Percentiles rank a stretch among this genome's conserved stretches.
Conservation (phyloP, 305 asterid genomes). For the Striga hermonthica region DNA sequence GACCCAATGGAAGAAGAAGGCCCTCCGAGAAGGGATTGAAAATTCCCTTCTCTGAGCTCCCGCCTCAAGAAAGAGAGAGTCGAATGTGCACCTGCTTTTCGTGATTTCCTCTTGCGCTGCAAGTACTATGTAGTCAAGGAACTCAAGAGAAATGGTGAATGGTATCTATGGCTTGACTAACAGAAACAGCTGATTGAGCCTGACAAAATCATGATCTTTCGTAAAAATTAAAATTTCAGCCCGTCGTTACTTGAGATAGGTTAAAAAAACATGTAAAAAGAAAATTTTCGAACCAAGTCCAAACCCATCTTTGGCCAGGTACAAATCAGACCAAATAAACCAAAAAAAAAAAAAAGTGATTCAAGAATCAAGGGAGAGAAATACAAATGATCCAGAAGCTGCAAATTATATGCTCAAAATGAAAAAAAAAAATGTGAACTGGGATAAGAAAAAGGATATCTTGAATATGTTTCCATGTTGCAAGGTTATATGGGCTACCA, state of each 20-base stretch:
- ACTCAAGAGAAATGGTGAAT: constrained; percentile 33
- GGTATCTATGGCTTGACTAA: too few relatives aligned
- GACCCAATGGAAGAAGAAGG: constrained; percentile 64
- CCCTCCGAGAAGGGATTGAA: constrained; percentile 90
- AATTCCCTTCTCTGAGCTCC: constrained; percentile 93
- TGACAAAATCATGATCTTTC: too few relatives aligned
- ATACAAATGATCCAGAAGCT: too few relatives aligned
- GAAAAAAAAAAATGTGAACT: background rate
- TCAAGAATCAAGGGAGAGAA: too few relatives aligned
- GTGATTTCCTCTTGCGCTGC: constrained; percentile 95
- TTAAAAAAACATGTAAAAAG: background rate
- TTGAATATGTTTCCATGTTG: constrained; percentile 82
- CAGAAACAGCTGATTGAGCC: too few relatives aligned
- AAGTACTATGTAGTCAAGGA: constrained; percentile 79
- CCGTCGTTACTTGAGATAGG: too few relatives aligned
- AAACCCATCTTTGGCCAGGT: too few relatives aligned
- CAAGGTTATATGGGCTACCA: constrained; percentile 95
- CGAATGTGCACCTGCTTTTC: constrained; percentile 68
- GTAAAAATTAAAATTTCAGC: too few relatives aligned
- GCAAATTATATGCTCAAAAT: too few relatives aligned
- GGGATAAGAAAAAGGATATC: constrained; percentile 62
- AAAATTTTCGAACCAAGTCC: too few relatives aligned
- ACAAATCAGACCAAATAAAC: too few relatives aligned
- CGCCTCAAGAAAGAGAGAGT: constrained; percentile 85
- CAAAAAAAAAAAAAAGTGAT: too few relatives aligned